A percentile compares a stretch with the other conserved stretches of the same genome.
Conservation (phyloP, 1,284 basidiomycete genomes). For the Phaffia rhodozyma region DNA sequence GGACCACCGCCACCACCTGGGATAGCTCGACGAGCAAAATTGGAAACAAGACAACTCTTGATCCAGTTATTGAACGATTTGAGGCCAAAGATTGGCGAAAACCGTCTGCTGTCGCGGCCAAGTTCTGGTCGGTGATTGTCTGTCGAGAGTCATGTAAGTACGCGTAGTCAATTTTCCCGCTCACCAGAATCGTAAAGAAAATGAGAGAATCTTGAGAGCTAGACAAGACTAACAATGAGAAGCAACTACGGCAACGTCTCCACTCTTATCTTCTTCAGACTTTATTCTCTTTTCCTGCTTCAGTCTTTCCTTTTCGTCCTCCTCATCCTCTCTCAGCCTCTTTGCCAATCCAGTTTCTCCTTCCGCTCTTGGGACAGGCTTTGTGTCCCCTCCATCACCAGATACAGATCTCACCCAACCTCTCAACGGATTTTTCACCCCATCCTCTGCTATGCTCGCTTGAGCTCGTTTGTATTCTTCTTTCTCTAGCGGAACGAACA, state of each 20-base stretch:
- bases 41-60: constrained; percentile 84
- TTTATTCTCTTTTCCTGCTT: not conserved
- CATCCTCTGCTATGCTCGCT: no score
- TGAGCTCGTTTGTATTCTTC: not conserved
- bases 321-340: not conserved
- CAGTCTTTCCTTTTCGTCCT: not conserved
- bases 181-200: not conserved
- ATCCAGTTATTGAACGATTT: constrained; percentile 99
- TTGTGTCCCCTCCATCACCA: not conserved
- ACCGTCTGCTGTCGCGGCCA: constrained; percentile 65
- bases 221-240: constrained; percentile 12
- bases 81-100: constrained; percentile 91
- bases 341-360: not conserved
- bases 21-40: constrained; percentile 45
- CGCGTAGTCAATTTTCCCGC: no score
- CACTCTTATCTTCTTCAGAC: not conserved
- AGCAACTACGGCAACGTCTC: constrained; percentile 7
- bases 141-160: constrained; percentile 28
- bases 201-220: not conserved
- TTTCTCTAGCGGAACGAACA: no score
- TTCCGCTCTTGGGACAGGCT: not conserved
- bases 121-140: constrained; percentile 89
- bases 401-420: not conserved
- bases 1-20: constrained; percentile 30
- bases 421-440: not conserved